Percentiles rank a stretch among this genome's conserved stretches.
These are phyloP conservation scores for Canariomyces notabilis DNA, from an alignment of 2,329 filamentous ascomycete species.

Conservation along the genomic window DNA sequence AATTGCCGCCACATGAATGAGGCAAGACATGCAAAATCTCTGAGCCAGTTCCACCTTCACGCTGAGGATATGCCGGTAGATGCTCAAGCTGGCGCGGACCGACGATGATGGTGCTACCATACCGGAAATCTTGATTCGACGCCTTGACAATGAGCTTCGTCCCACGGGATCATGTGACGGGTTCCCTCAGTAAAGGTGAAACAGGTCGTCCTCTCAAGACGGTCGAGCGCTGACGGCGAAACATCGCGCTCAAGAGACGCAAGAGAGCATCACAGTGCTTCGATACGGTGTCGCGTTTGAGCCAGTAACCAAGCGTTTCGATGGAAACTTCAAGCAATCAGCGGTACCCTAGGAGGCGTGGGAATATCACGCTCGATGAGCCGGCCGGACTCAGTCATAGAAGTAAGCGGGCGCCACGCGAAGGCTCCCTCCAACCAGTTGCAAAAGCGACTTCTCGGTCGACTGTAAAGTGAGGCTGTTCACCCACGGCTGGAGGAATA, in stretches of 20 bases:
- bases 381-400: not conserved
- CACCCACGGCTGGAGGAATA: not conserved
- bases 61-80: not conserved
- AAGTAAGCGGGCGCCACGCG: not conserved
- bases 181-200: slow-evolving; percentile 4
- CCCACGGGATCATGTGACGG: slow-evolving; percentile 9
- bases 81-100: not conserved
- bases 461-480: not conserved
- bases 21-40: not conserved
- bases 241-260: not conserved
- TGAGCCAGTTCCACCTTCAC: not conserved
- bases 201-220: slow-evolving; percentile 4
- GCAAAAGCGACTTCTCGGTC: no score
- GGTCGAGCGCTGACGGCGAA: no score
- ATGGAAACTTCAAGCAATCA: not conserved
- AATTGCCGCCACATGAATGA: not conserved
- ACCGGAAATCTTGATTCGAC: slow-evolving; percentile 6
- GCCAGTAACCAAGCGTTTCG: not conserved
- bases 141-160: not conserved
- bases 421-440: not conserved
- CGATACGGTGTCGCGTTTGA: slow-evolving; percentile 4
- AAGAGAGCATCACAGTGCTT: slow-evolving; percentile 5
- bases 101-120: not conserved
- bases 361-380: not conserved
- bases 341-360: not conserved